Evolutionary conservation across 768 basidiomycete species (phyloP).

Genomic region (Tricholoma furcatifolium): DNA sequence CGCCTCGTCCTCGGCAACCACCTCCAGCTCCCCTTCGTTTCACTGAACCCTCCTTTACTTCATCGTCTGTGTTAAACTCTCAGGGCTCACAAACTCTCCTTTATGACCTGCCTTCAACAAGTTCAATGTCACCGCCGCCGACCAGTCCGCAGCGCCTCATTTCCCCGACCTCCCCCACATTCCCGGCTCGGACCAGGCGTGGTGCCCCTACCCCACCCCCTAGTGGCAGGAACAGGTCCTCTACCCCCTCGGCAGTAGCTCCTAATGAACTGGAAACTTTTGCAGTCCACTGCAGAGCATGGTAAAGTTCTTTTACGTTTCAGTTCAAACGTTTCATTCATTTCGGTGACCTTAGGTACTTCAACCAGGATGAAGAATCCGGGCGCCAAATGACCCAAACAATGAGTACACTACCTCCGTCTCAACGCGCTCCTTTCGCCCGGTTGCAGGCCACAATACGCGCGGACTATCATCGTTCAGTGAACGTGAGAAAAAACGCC

Average conservation of each 20-base stretch:
- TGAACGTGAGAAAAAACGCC: constrained; percentile 72
- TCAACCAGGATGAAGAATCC: constrained; percentile 74
- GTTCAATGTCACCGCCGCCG: constrained; percentile 59
- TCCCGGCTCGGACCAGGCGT: constrained; percentile 47
- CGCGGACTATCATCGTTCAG: constrained; percentile 79
- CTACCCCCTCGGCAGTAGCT: constrained; percentile 65
- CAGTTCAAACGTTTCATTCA: not conserved
- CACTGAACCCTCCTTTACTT: constrained; percentile 42
- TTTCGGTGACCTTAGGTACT: constrained; percentile 61
- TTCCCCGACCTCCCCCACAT: constrained; percentile 62
- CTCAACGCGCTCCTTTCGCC: constrained; percentile 85
- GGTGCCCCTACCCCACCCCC: constrained; percentile 60
- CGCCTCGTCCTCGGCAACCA: constrained; percentile 59
- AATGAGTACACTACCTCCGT: constrained; percentile 73
- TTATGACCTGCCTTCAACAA: constrained; percentile 70
- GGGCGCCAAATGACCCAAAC: constrained; percentile 82
- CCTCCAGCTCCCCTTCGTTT: constrained; percentile 58
- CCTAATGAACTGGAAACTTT: constrained; percentile 76
- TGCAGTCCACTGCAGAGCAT: constrained; percentile 73
- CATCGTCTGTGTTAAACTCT: constrained; percentile 41
- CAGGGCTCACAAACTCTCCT: constrained; percentile 63
- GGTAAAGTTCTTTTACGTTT: constrained; percentile 42
- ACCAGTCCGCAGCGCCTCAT: constrained; percentile 46
- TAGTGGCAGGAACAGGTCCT: constrained; percentile 58
- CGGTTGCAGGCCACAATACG: constrained; percentile 85